Evolutionary conservation across 257 asterid species (phyloP).

Genomic region (Gardenia jasminoides): DNA sequence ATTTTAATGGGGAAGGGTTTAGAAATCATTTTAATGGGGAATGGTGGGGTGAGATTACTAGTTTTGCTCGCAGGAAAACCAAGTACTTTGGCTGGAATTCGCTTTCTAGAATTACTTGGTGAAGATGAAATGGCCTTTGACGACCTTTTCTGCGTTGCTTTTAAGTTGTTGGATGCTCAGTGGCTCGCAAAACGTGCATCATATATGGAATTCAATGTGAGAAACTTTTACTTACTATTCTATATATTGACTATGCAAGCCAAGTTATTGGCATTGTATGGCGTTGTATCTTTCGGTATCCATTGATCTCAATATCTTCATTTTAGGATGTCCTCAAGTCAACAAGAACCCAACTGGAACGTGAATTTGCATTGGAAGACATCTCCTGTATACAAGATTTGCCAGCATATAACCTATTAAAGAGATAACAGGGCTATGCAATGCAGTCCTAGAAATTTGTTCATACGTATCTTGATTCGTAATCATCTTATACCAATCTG

Average conservation of each 20-base stretch:
- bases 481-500: too few relatives aligned
- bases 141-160: slow-evolving; percentile 81
- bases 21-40: neutral
- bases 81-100: slow-evolving; percentile 58
- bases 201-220: slow-evolving; percentile 91
- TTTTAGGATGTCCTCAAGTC: slow-evolving; percentile 80
- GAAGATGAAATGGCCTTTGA: slow-evolving; percentile 90
- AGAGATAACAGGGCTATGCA: slow-evolving; percentile 25
- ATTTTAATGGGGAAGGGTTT: too few relatives aligned
- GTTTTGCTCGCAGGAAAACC: slow-evolving; percentile 45
- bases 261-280: neutral
- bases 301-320: neutral
- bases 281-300: neutral
- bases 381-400: slow-evolving; percentile 56
- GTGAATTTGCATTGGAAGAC: slow-evolving; percentile 76
- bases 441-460: neutral
- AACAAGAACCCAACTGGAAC: slow-evolving; percentile 77
- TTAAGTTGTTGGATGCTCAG: slow-evolving; percentile 83
- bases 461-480: too few relatives aligned
- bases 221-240: slow-evolving; percentile 5
- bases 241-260: neutral
- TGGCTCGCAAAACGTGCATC: slow-evolving; percentile 95
- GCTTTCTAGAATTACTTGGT: slow-evolving; percentile 61
- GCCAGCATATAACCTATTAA: slow-evolving; percentile 68
- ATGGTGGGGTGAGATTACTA: neutral